Percentiles rank a stretch among this genome's conserved stretches.
phyloP scores from a whole-genome alignment of 257 asterid genomes.

The Jaltomata sinuosa region DNA sequence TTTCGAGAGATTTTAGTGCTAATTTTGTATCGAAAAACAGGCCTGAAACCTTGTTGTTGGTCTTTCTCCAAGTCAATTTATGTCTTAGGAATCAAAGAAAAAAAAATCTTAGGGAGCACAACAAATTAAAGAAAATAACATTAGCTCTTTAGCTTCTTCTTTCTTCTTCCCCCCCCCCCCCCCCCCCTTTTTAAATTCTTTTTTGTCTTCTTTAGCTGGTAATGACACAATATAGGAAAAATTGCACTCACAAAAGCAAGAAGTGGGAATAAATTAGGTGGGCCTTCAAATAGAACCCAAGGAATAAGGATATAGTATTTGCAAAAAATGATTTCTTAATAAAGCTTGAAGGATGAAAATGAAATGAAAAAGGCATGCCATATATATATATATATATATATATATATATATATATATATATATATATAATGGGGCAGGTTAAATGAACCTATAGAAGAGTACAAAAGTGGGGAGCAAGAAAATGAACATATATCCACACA shows the following conservation, averaged over 20 bases:
- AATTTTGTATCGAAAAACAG: too few relatives aligned
- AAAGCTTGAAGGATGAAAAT: not conserved
- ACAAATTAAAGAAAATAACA: not conserved
- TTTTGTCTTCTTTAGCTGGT: not conserved
- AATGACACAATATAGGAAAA: not conserved
- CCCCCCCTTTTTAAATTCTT: too few relatives aligned
- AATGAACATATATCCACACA: too few relatives aligned
- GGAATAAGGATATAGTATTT: not conserved
- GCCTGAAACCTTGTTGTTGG: not conserved
- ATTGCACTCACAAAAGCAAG: not conserved
- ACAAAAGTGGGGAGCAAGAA: too few relatives aligned
- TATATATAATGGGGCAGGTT: too few relatives aligned
- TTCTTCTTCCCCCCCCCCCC: too few relatives aligned
- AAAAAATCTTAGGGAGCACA: not conserved
- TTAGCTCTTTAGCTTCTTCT: too few relatives aligned
- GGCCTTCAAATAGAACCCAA: not conserved
- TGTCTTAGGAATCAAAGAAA: not conserved
- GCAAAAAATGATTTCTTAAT: not conserved
- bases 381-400: too few relatives aligned
- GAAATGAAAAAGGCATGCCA: too few relatives aligned
- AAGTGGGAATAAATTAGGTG: not conserved
- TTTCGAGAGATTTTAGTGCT: not conserved
- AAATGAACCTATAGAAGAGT: too few relatives aligned
- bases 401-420: too few relatives aligned
- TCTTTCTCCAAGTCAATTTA: not conserved